Conservation (phyloP, 108 stramenopile species). For the Nitzschia palea region DNA sequence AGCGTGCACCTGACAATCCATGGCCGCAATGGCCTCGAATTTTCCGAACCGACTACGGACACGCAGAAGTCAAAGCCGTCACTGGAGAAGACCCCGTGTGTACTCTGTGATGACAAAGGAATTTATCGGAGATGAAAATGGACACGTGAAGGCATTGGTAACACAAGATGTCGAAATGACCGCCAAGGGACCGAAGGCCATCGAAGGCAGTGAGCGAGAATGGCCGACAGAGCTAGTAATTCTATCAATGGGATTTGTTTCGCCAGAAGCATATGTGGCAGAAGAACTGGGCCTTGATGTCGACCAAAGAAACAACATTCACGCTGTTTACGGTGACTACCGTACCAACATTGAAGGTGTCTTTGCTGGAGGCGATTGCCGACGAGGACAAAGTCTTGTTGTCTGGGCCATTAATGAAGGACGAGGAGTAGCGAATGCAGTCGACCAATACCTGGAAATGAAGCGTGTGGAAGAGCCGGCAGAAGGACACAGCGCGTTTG, state of each 20-base stretch:
- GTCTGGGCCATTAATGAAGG: slow-evolving; percentile 99
- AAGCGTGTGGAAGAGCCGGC: slow-evolving; percentile 62
- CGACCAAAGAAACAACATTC: slow-evolving; percentile 95
- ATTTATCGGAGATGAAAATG: slow-evolving; percentile 90
- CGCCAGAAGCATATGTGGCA: slow-evolving; percentile 86
- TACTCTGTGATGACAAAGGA: slow-evolving; percentile 97
- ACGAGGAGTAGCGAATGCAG: slow-evolving; percentile 90
- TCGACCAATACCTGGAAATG: slow-evolving; percentile 76
- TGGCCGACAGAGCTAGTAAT: slow-evolving; percentile 92
- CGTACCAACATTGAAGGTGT: slow-evolving; percentile 92
- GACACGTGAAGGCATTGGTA: slow-evolving; percentile 91
- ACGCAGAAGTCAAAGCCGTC: slow-evolving; percentile 92
- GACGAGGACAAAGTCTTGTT: slow-evolving; percentile 94
- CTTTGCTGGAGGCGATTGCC: slow-evolving; percentile 98
- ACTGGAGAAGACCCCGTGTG: slow-evolving; percentile 96
- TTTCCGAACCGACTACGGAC: slow-evolving; percentile 96
- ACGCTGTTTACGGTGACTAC: slow-evolving; percentile 95
- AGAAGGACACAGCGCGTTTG: slow-evolving; percentile 63
- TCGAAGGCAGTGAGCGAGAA: slow-evolving; percentile 92
- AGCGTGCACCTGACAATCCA: slow-evolving; percentile 92
- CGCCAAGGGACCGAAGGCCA: slow-evolving; percentile 63
- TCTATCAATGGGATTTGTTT: slow-evolving; percentile 97
- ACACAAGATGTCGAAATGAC: slow-evolving; percentile 95
- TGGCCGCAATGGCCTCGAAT: slow-evolving; percentile 99
- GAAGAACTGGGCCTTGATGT: slow-evolving; percentile 82